A percentile compares a stretch with the other conserved stretches of the same genome.
Evolutionary conservation across 768 basidiomycete genomes (phyloP).

Genomic region (Lactarius vividus): DNA sequence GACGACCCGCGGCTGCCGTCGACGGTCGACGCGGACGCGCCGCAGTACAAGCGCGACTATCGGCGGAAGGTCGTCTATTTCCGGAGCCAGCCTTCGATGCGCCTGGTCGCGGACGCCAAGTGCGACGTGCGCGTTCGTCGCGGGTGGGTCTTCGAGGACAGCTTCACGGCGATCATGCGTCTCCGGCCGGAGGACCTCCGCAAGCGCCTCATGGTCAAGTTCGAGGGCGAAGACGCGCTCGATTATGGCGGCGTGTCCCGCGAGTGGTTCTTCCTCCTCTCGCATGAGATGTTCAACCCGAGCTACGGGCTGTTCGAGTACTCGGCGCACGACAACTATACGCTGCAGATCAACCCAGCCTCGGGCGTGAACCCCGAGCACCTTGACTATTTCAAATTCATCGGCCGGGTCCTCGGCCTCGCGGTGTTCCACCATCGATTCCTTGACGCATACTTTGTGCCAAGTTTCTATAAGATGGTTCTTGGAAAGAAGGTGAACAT

Average conservation of each 20-base stretch:
- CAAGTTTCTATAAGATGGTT: conserved; percentile 80
- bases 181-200: conserved; percentile 69
- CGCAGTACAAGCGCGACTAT: conserved; percentile 96
- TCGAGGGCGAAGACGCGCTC: conserved; percentile 77
- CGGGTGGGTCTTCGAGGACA: conserved; percentile 80
- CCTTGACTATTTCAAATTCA: conserved; percentile 79
- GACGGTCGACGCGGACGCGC: conserved; percentile 80
- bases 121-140: conserved; percentile 85
- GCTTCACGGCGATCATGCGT: conserved; percentile 82
- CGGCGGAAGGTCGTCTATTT: conserved; percentile 90
- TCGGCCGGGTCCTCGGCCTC: conserved; percentile 69
- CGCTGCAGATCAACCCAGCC: conserved; percentile 75
- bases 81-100: conserved; percentile 84
- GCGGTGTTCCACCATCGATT: conserved; percentile 78
- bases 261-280: conserved; percentile 85
- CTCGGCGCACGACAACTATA: conserved; percentile 76
- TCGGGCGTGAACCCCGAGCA: conserved; percentile 76
- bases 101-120: conserved; percentile 64
- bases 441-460: conserved; percentile 76
- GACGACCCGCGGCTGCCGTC: conserved; percentile 88
- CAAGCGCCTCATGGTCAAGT: conserved; percentile 67
- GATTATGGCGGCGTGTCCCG: conserved; percentile 80
- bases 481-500: conserved; percentile 57
- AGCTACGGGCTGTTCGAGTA: conserved; percentile 83
- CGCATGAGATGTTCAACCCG: conserved; percentile 80